Base-by-base conservation (phyloP, 2,329 filamentous ascomycete genomes). In the Fusarium brachygibbosum region DNA sequence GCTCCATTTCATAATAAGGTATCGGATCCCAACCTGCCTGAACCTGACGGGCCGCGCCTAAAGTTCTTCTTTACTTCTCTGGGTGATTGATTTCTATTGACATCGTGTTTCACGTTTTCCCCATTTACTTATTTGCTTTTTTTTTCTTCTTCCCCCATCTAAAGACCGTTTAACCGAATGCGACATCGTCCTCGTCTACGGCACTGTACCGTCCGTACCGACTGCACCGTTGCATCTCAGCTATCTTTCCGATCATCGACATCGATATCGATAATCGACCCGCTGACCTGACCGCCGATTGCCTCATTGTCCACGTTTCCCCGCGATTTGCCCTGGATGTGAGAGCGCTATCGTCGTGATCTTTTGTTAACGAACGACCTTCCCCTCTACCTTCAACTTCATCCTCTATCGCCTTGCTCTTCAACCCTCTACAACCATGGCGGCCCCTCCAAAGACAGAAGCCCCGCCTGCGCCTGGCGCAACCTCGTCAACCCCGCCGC, bases 231-330 rank as follows among this genome's bases (percentile, higher is more conserved):
- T 51, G 48, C 34, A 51, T 40, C 34, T 49, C 17, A 12, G 35
- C 16, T 51, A 51, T 42, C 45, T 42, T 52, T 41, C 49, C 52
- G 44, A 69, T 66, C 55, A 38, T 67, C 56, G 46, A 63, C 35
- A 45, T 62, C 35, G 37, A 53, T 41, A 53, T 58, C 46, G 48
- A 45, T 53, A 38, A 63, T 62, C 40, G 44, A 50, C 48, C 62
- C 49, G 55, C 69, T 74, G 66, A 71, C 70, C 69, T 74, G 66
- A 71, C 70, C 69, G 70, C 68, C 55, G 64, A 63, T 62, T 69
- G 57, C 66, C 66, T 71, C 60, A 58, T 37, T 46, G 29, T 46
- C 44, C 49, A 55, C 59, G 53, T 41, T 59, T 69, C 67, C 70
- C 71, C 69, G 50, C 58, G 52, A 66, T 69, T 46, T 55, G 49